phyloP scores from a whole-genome alignment of 169 alveolate genomes.

The Prorocentrum cordatum region DNA sequence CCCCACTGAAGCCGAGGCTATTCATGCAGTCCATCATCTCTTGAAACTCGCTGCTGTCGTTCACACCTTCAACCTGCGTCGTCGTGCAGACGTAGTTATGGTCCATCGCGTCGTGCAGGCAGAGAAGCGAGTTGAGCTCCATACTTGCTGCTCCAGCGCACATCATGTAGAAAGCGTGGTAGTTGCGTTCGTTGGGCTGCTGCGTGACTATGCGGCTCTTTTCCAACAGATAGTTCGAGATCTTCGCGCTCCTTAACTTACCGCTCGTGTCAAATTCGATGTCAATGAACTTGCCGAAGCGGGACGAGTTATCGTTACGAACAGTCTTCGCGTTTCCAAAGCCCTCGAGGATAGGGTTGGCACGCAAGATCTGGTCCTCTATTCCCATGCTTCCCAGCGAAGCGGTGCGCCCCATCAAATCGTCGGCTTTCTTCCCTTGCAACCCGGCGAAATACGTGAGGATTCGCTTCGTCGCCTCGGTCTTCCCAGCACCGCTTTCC shows the following conservation, averaged over 20 bases:
- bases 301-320: conserved; percentile 82
- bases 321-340: conserved; percentile 87
- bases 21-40: not conserved
- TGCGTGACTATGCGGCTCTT: conserved; percentile 78
- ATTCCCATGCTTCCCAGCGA: too few relatives aligned
- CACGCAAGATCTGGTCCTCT: conserved; percentile 73
- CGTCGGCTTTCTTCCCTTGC: too few relatives aligned
- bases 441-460: conserved; percentile 70
- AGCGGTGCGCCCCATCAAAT: too few relatives aligned
- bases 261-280: conserved; percentile 82
- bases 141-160: conserved; percentile 74
- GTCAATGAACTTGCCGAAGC: conserved; percentile 89
- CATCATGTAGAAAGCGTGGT: conserved; percentile 82
- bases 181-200: conserved; percentile 80
- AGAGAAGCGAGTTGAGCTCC: too few relatives aligned
- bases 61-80: not conserved
- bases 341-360: conserved; percentile 85
- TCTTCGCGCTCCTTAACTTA: conserved; percentile 1
- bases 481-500: conserved; percentile 98
- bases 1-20: not conserved
- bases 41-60: not conserved
- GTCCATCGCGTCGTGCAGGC: too few relatives aligned
- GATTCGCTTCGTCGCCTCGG: conserved; percentile 89
- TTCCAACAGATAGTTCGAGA: conserved; percentile 80
- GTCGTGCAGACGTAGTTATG: not conserved